These are phyloP conservation scores for Penicillium sp. DNA, from an alignment of 2,329 filamentous ascomycete genomes.

Conservation along the genomic window DNA sequence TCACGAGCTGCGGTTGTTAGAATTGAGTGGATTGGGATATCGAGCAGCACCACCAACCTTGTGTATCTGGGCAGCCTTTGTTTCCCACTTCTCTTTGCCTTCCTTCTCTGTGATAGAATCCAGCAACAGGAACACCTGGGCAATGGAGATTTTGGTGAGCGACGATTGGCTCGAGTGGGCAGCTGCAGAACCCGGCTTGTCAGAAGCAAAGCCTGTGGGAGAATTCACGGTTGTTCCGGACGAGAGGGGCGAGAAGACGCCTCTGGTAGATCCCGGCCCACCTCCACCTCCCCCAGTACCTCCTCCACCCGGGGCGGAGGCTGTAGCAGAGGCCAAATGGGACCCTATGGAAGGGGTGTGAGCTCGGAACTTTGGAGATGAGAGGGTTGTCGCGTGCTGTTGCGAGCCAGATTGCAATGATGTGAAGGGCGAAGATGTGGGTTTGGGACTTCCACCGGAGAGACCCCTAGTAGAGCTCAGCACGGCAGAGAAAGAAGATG, in stretches of 20 bases:
- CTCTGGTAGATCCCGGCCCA: constrained; percentile 56
- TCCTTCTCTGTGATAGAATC: constrained; percentile 95
- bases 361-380: constrained; percentile 55
- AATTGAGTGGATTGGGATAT: background rate
- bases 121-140: constrained; percentile 90
- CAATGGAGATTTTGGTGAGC: constrained; percentile 88
- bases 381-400: constrained; percentile 54
- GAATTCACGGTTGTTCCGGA: constrained; percentile 56
- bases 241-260: constrained; percentile 59
- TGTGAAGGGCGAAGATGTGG: constrained; percentile 55
- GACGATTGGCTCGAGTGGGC: constrained; percentile 55
- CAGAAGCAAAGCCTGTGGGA: constrained; percentile 52
- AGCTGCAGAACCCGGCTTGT: constrained; percentile 44
- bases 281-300: constrained; percentile 50
- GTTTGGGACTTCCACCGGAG: constrained; percentile 53
- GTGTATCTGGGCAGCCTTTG: constrained; percentile 84
- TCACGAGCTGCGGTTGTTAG: constrained; percentile 65
- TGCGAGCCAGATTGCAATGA: constrained; percentile 55
- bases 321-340: constrained; percentile 57
- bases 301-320: constrained; percentile 52
- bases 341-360: constrained; percentile 55
- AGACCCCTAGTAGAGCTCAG: constrained; percentile 51
- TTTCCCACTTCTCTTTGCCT: constrained; percentile 86
- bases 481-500: constrained; percentile 54
- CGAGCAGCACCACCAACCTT: constrained; percentile 61